These are phyloP conservation scores for Heliocybe sulcata DNA, from an alignment of 1,284 basidiomycete species.

Conservation along the genomic window DNA sequence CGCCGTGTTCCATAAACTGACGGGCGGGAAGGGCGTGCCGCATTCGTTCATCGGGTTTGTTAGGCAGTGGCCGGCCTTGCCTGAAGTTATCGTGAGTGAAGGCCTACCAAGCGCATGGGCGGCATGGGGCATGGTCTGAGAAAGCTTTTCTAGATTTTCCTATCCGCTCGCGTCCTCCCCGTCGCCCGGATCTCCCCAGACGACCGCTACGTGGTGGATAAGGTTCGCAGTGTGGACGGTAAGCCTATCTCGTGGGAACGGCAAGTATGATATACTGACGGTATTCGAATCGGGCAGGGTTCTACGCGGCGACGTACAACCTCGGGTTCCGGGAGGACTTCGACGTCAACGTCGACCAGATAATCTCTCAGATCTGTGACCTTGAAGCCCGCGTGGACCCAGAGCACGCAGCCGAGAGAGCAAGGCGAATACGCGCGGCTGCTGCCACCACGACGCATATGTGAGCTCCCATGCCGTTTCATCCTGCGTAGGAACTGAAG, in stretches of 20 bases:
- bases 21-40: slow-evolving; percentile 45
- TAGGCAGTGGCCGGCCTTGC: slow-evolving; percentile 53
- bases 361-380: slow-evolving; percentile 41
- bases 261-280: background rate
- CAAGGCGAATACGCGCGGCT: slow-evolving; percentile 35
- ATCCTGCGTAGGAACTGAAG: background rate
- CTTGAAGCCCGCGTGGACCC: slow-evolving; percentile 35
- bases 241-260: slow-evolving; percentile 3
- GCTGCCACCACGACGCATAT: slow-evolving; percentile 47
- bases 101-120: no score
- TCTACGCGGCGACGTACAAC: slow-evolving; percentile 55
- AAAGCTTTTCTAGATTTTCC: slow-evolving; percentile 36
- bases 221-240: slow-evolving; percentile 46
- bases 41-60: slow-evolving; percentile 50
- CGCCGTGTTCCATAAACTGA: slow-evolving; percentile 51
- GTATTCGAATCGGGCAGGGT: slow-evolving; percentile 35
- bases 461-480: slow-evolving; percentile 21
- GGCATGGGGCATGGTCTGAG: background rate
- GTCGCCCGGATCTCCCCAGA: slow-evolving; percentile 35
- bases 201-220: slow-evolving; percentile 46
- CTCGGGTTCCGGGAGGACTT: slow-evolving; percentile 57
- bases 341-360: slow-evolving; percentile 36
- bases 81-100: slow-evolving; percentile 45
- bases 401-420: slow-evolving; percentile 18
- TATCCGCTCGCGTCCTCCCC: slow-evolving; percentile 46